Evolutionary conservation across 345 rosid species (phyloP), one percentile per base, ranked within the genome.

Genomic region (Passiflora organensis): DNA sequence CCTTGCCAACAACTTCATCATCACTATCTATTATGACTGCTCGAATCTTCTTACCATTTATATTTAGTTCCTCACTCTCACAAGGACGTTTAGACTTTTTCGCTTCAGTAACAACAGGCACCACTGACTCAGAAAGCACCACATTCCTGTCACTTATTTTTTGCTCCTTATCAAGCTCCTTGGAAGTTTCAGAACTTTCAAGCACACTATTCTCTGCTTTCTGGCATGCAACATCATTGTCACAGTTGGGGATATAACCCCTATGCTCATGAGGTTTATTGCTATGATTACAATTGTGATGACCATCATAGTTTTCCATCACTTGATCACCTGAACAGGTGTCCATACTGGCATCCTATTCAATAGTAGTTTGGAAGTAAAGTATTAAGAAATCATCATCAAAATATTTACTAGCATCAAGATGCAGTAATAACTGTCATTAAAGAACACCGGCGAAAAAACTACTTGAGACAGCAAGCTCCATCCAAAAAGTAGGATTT

Each of bases 11-110:
- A 28, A 51, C 68, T 56, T 78, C 82, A 68, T 62, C 82, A 60
- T 78, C 80, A 66, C 63, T 43, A 47, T 63, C 81, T 58, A 76
- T 58, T 42, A 57, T 32, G 37, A 58, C 60, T 43, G 80, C 64
- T 38, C 74, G 68, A 43, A 56, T 77, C 77, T 53, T 80, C 70
- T 80, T 87, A 59, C 68, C 66, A 56, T 73, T 66, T 17, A 28
- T 25, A 39, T 48, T 59, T 39, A 54, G 63, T 52, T 74, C 84
- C 68, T 59, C 76, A 61, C 43, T 55, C 51, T 79, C 83, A 56
- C 56, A 67, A 53, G 59, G 62, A 56, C 77, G 81, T 76, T 81
- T 81, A 21, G 61, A 63, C 24, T 66, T 63, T 51, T 56, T 61
- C 28, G 57, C 39, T 65, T 75, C 77, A 50, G 28, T 45, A 25